Base-by-base conservation (phyloP, 2,329 filamentous ascomycete genomes). In the Colletotrichum musae region DNA sequence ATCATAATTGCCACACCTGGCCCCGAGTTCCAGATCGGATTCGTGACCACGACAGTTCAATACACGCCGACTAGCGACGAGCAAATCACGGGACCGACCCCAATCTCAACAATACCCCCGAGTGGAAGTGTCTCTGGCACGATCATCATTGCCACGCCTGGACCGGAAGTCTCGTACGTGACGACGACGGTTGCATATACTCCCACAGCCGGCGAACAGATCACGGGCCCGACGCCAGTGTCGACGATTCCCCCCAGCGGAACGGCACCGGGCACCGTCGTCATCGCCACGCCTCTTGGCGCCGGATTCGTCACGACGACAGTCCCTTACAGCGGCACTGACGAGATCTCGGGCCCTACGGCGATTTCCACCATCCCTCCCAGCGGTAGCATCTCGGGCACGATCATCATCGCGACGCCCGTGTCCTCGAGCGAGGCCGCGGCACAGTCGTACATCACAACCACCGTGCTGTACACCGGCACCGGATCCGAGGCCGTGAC, bases 61-160 rank as follows among this genome's bases (percentile, higher is more conserved):
- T 45, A 57, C 21, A 64, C 15, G 15, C n/a, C 28, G n/a, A 59
- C 47, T 2, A 24, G 52, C 6, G 13, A 28, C 4, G 52, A 41
- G 52, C 13, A 16, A 16, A 52, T 63, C 39, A 64, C 53, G 1
- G 53, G n/a, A 4, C 60, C 65, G 0, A 68, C 62, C 4, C 48
- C 60, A 3, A 26, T 68, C 7, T 28, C 65, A 2, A 71, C 71
- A 10, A 62, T 67, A 12, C 53, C 62, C 2, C 64, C 61, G 39
- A 63, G 43, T 18, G 64, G 61, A 6, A 60, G 70, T 7, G 47
- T 13, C 2, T 58, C 62, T 5, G 70, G 71, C 4, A 70, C 70
- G 2, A 57, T 68, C 12, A 56, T 72, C n/a, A 18, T 70, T 4
- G 48, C 58, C 2, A 50, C 51, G 15, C 58, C 67, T 9, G 32